A percentile compares a stretch with the other conserved stretches of the same genome.
Conservation (phyloP, 2,329 filamentous ascomycete species). For the Pseudogymnoascus sp. region DNA sequence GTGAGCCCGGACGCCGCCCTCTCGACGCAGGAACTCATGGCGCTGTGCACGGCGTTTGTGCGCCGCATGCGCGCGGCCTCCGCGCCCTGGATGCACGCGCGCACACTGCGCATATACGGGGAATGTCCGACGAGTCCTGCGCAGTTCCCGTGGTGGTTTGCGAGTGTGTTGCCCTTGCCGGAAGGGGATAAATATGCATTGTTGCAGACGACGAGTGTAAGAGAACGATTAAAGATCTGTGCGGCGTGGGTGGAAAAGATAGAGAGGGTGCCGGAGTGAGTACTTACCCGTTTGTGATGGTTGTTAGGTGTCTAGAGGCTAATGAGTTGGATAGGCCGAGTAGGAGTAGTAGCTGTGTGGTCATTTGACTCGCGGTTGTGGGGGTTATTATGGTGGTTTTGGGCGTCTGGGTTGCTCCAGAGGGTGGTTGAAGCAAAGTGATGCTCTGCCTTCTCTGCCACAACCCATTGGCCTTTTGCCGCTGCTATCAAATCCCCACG, state of each 20-base stretch:
- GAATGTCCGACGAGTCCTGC: slow-evolving; percentile 67
- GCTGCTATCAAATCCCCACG: neutral
- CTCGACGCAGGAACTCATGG: slow-evolving; percentile 62
- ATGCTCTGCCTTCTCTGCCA: neutral
- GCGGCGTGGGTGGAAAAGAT: slow-evolving; percentile 63
- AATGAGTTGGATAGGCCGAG: neutral
- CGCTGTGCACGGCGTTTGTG: slow-evolving; percentile 59
- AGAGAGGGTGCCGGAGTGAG: slow-evolving; percentile 14
- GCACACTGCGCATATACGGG: slow-evolving; percentile 66
- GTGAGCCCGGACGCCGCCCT: neutral
- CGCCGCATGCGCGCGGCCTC: slow-evolving; percentile 57
- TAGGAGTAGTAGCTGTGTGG: slow-evolving; percentile 7
- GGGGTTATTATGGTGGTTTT: slow-evolving; percentile 4
- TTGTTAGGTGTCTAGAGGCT: neutral
- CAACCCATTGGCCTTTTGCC: no score
- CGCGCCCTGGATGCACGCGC: slow-evolving; percentile 64
- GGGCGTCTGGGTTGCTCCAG: neutral
- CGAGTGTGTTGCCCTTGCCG: slow-evolving; percentile 66
- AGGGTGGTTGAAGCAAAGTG: neutral
- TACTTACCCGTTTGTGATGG: neutral
- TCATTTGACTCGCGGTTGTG: slow-evolving; percentile 9
- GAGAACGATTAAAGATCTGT: slow-evolving; percentile 75
- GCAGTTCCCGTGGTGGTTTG: slow-evolving; percentile 84
- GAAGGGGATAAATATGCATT: slow-evolving; percentile 74
- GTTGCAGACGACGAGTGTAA: slow-evolving; percentile 63